phyloP scores from a whole-genome alignment of 2,329 filamentous ascomycete genomes.

The Cladophialophora psammophila region DNA sequence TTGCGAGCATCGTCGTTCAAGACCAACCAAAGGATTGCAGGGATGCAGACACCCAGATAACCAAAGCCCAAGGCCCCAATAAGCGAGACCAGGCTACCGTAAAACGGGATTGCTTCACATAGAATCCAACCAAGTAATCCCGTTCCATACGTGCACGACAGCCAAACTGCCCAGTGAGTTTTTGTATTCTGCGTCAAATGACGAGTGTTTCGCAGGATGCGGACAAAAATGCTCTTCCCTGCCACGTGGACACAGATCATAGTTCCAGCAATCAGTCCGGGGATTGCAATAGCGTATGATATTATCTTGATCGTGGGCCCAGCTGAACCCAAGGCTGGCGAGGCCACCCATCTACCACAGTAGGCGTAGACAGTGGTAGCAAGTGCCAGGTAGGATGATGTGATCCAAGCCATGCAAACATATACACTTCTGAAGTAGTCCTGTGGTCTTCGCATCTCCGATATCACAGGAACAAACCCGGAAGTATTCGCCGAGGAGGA shows the following conservation, averaged over 20 bases:
- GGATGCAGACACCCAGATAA: conserved; percentile 57
- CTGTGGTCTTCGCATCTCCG: conserved; percentile 50
- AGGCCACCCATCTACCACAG: conserved; percentile 56
- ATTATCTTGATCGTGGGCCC: conserved; percentile 54
- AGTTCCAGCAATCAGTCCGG: conserved; percentile 44
- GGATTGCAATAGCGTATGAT: conserved; percentile 52
- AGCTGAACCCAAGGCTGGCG: conserved; percentile 57
- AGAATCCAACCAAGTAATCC: conserved; percentile 52
- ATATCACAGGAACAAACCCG: conserved; percentile 48
- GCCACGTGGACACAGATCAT: conserved; percentile 50
- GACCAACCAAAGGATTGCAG: conserved; percentile 61
- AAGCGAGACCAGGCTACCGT: conserved; percentile 60
- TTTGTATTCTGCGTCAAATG: conserved; percentile 61
- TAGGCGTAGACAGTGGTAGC: conserved; percentile 55
- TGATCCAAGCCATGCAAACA: conserved; percentile 46
- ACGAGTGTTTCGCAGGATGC: conserved; percentile 58
- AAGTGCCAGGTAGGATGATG: conserved; percentile 47
- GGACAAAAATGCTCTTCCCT: conserved; percentile 64
- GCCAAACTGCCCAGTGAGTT: conserved; percentile 62
- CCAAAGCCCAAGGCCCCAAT: conserved; percentile 61
- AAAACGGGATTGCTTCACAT: conserved; percentile 62
- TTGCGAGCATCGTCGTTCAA: conserved; percentile 50
- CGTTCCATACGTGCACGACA: conserved; percentile 39
- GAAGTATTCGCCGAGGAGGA: conserved; percentile 45
- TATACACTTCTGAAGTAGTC: conserved; percentile 46